Evolutionary conservation across 2,329 filamentous ascomycete species (phyloP), one percentile per base, ranked within the genome.

Genomic region (Cercospora sp.): DNA sequence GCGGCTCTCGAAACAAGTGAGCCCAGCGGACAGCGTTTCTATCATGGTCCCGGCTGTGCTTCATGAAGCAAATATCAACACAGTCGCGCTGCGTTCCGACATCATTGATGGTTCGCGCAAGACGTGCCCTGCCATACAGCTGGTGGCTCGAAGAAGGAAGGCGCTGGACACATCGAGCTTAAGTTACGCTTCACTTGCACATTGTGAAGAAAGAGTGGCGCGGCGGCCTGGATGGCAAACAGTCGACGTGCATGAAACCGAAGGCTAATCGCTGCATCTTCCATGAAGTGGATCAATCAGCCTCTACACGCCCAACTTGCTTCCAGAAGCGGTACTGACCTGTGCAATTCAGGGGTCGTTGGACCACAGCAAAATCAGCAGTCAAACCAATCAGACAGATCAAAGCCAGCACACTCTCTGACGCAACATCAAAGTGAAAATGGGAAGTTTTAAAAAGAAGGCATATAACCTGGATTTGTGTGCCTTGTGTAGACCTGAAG

Each of bases 401-500:
- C 45, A 26, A 26, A 51, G 26, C 18, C 10, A 51, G 3, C 21
- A 12, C 13, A 30, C 3, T 16, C 26, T 18, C 53, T 30, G 32
- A 28, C 12, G 24, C 26, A 21, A 32, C 28, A 7, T 1, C 53
- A 18, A 34, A 34, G 0, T 4, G 16, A 6, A 6, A 32, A 58
- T n/a, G 32, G n/a, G 18, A 28, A 61, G 37, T 26, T 5, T 43
- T 13, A 18, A 43, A 43, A 24, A 64, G 49, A 34, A 30, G 62
- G 62, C 49, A 57, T n/a, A 18, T 63, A 40, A 69, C 68, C 68
- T 69, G 68, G 61, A 51, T 67, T 67, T 67, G 68, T 67, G 65
- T 65, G 65, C 69, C 63, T 51, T 70, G 66, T 67, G 69, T 69
- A 66, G 60, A 69, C 66, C 69, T 70, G 66, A 53, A 63, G 30